Evolutionary conservation across 805 yeast species (phyloP), one percentile per base, ranked within the genome.

Genomic region (Ogataea pini): DNA sequence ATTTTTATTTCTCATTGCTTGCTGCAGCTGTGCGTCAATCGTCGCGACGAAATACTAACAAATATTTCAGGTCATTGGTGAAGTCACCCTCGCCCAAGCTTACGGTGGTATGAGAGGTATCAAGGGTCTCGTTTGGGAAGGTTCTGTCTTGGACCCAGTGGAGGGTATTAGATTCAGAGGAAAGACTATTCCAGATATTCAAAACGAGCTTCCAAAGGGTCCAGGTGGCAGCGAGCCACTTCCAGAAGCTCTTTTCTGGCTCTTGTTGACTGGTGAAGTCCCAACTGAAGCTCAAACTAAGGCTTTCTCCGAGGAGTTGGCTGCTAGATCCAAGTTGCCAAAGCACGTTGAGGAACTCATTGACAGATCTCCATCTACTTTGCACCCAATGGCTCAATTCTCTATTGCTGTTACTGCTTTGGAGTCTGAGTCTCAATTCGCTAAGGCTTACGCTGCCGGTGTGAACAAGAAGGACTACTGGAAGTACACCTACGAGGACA

Each of bases 41-140:
- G 39, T 18, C 39, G 28, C 39, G 25, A 17, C 10, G 13, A 36
- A 18, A 6, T 42, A 47, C 49, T 45, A 49, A 46, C 48, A 24
- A 44, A 16, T 8, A 14, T 33, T 41, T 37, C 25, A 68, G 72
- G 72, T 71, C 44, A 83, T 86, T 56, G 92, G 89, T 57, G 89
- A 86, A 70, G 85, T 85, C 55, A 69, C 76, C 49, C 73, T 86
- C 53, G 89, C 83, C 68, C 92, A 86, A 73, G 91, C 90, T 34
- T 87, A 86, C 72, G 95, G 95, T 73, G 95, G 95, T 75, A 84
- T 84, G 91, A 80, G 95, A 70, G 95, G 95, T 65, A 83, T 86
- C 69, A 83, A 84, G 71, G 88, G 89, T 60, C 75, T 87, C 54
- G 90, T 86, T 46, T 86, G 94, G 94, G 95, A 86, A 76, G 92